These are phyloP conservation scores for Aspergillus biplanus DNA, from an alignment of 495 filamentous ascomycete genomes.

Conservation along the genomic window DNA sequence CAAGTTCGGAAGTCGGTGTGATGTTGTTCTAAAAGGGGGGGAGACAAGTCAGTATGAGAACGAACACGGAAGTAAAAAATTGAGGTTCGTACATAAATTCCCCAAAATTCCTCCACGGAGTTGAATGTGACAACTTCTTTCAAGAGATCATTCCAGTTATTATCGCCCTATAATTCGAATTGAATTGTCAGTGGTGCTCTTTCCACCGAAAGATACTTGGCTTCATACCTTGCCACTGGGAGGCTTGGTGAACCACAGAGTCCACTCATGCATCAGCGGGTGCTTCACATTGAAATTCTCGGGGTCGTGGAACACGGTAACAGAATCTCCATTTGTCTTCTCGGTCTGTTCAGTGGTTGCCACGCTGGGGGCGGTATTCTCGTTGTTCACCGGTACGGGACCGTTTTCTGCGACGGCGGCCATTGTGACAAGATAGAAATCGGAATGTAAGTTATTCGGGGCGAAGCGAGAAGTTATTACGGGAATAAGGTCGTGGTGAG, in stretches of 20 bases:
- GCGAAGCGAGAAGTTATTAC: slow-evolving; percentile 18
- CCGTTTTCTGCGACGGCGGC: slow-evolving; percentile 49
- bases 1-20: slow-evolving; percentile 89
- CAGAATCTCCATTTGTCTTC: slow-evolving; percentile 54
- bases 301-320: slow-evolving; percentile 95
- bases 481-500: slow-evolving; percentile 23
- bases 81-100: slow-evolving; percentile 80
- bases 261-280: slow-evolving; percentile 94
- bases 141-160: slow-evolving; percentile 97
- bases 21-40: slow-evolving; percentile 84
- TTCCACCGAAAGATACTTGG: not conserved
- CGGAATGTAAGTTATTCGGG: slow-evolving; percentile 9
- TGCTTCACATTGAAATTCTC: slow-evolving; percentile 99
- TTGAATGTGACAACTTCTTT: slow-evolving; percentile 99
- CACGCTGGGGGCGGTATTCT: slow-evolving; percentile 42
- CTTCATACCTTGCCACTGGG: slow-evolving; percentile 86
- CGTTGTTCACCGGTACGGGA: slow-evolving; percentile 42
- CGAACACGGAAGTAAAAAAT: not conserved
- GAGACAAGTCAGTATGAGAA: slow-evolving; percentile 7
- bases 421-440: slow-evolving; percentile 34
- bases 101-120: slow-evolving; percentile 99
- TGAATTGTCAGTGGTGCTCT: slow-evolving; percentile 23
- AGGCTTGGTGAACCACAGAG: slow-evolving; percentile 99
- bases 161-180: slow-evolving; percentile 69
- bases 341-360: slow-evolving; percentile 36